Percentiles rank a stretch among this genome's conserved stretches.
Conservation (phyloP, 2,329 filamentous ascomycete genomes). For the Berkeleyomyces basicola region DNA sequence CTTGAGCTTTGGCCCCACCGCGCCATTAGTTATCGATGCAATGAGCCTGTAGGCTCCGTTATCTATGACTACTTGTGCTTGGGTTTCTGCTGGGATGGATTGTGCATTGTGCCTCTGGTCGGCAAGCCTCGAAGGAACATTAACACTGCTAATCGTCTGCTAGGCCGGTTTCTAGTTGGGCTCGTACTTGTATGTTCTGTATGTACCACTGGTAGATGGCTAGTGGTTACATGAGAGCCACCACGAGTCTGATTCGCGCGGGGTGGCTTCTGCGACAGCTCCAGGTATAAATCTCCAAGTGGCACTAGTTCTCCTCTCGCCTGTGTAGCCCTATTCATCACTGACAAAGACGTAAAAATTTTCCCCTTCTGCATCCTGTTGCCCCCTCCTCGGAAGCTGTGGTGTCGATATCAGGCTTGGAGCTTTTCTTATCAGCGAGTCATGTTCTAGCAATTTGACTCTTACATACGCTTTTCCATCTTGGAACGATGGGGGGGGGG, state of each 20-base stretch:
- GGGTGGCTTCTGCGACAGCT: no score
- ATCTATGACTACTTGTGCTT: background rate
- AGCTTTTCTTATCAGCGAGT: background rate
- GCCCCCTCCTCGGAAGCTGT: background rate
- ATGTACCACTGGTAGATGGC: no score
- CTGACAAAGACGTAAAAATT: background rate
- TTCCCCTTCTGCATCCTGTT: slow-evolving; percentile 1
- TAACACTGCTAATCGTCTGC: background rate
- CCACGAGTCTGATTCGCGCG: no score
- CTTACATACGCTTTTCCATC: background rate
- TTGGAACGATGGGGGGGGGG: background rate
- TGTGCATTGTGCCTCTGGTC: background rate
- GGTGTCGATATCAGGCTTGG: background rate
- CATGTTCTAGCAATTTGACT: background rate
- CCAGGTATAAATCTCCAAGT: no score
- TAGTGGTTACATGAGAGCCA: no score
- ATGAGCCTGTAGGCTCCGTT: background rate
- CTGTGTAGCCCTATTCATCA: no score
- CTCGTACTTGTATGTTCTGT: no score
- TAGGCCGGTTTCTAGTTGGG: no score
- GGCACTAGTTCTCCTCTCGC: no score
- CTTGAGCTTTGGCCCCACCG: background rate
- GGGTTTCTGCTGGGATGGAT: background rate
- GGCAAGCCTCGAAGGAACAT: background rate
- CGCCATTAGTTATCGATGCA: background rate